A percentile compares a stretch with the other conserved stretches of the same genome.
These are phyloP conservation scores for Vicia faba DNA, from an alignment of 306 rosid genomes.

Conservation along the genomic window DNA sequence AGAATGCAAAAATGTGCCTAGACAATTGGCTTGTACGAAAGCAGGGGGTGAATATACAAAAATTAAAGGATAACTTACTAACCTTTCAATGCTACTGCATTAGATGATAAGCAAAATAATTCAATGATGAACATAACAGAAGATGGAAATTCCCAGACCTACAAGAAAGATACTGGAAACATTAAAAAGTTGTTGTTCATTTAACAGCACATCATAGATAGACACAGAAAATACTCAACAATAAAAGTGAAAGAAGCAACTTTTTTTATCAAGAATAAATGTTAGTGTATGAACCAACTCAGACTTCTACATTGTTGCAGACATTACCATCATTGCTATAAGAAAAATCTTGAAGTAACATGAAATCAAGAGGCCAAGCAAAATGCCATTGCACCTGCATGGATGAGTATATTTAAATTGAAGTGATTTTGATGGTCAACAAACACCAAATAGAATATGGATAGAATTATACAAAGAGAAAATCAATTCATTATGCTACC, in stretches of 20 bases:
- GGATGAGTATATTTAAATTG: slow-evolving; percentile 28
- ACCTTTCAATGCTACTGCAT: slow-evolving; percentile 83
- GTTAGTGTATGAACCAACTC: neutral
- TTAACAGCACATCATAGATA: slow-evolving; percentile 8
- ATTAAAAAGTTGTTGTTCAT: slow-evolving; percentile 33
- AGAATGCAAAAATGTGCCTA: slow-evolving; percentile 6
- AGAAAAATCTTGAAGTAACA: slow-evolving; percentile 89
- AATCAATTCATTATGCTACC: slow-evolving; percentile 9
- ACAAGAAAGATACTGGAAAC: slow-evolving; percentile 30
- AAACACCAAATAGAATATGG: slow-evolving; percentile 22
- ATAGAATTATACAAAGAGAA: neutral
- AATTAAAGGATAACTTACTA: slow-evolving; percentile 19
- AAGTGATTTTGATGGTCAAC: slow-evolving; percentile 29
- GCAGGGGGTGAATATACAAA: neutral
- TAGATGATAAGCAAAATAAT: slow-evolving; percentile 78
- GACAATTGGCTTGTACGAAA: neutral
- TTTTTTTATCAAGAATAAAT: neutral
- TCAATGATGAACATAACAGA: slow-evolving; percentile 74
- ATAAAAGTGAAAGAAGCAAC: slow-evolving; percentile 16
- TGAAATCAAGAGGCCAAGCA: slow-evolving; percentile 74
- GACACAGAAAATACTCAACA: slow-evolving; percentile 8
- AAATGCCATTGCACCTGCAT: slow-evolving; percentile 59
- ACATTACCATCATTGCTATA: slow-evolving; percentile 71
- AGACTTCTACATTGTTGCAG: slow-evolving; percentile 14
- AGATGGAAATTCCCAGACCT: slow-evolving; percentile 96